Conservation (phyloP, 2,329 filamentous ascomycete species). For the Xylaria sp. region DNA sequence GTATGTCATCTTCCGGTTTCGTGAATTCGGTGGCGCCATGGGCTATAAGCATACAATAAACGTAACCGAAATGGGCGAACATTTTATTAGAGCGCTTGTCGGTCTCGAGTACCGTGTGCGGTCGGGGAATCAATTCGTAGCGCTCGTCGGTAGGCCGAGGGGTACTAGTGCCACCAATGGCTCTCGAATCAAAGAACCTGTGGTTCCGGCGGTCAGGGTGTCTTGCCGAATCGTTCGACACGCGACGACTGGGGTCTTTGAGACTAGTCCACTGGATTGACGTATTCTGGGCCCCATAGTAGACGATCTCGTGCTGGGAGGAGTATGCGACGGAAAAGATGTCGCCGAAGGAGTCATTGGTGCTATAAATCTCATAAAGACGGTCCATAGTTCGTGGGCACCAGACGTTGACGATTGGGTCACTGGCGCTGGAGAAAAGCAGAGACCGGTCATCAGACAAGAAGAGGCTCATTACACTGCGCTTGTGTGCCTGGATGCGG, state of each 20-base stretch:
- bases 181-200: slow-evolving; percentile 90
- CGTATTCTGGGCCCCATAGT: slow-evolving; percentile 92
- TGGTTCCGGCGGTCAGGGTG: slow-evolving; percentile 81
- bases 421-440: slow-evolving; percentile 90
- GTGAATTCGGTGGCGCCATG: slow-evolving; percentile 70
- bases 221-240: slow-evolving; percentile 65
- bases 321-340: slow-evolving; percentile 96
- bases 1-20: slow-evolving; percentile 75
- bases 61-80: slow-evolving; percentile 93
- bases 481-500: slow-evolving; percentile 85
- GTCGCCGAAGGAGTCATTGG: slow-evolving; percentile 89
- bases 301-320: slow-evolving; percentile 76
- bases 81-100: slow-evolving; percentile 79
- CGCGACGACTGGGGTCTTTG: slow-evolving; percentile 65
- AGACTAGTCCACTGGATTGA: slow-evolving; percentile 92
- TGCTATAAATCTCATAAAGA: slow-evolving; percentile 89
- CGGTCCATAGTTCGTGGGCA: slow-evolving; percentile 75
- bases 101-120: slow-evolving; percentile 73
- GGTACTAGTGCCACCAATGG: slow-evolving; percentile 80
- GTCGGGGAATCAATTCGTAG: slow-evolving; percentile 59
- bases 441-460: slow-evolving; percentile 76
- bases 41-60: slow-evolving; percentile 93
- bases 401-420: slow-evolving; percentile 96
- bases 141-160: slow-evolving; percentile 71
- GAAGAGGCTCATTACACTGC: slow-evolving; percentile 85